Evolutionary conservation across 345 rosid genomes (phyloP).

Genomic region (Atalantia buxifolia): DNA sequence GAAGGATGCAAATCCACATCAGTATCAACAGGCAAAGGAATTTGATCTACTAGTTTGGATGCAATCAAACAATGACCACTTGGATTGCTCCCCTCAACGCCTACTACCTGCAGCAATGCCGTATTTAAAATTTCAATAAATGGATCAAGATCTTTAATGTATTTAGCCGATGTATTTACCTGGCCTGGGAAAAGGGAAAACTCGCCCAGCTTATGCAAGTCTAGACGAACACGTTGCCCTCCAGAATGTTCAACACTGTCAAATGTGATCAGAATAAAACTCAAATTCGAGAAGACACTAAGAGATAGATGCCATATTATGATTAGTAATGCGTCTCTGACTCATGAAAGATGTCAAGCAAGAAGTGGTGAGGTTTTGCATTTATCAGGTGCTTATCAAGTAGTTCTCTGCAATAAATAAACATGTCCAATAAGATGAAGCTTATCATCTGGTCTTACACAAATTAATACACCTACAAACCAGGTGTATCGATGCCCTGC

Average conservation of each 20-base stretch:
- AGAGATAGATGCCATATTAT: not conserved
- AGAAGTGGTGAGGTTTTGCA: not conserved
- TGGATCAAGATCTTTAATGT: conserved; percentile 11
- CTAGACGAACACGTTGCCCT: conserved; percentile 80
- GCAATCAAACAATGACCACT: conserved; percentile 93
- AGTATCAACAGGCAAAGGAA: conserved; percentile 45
- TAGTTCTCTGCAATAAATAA: not conserved
- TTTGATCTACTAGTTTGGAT: conserved; percentile 61
- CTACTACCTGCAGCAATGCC: conserved; percentile 66
- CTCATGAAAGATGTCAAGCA: not conserved
- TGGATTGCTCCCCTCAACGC: conserved; percentile 87
- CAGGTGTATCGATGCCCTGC: not conserved
- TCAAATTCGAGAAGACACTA: not conserved
- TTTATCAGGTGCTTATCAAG: not conserved
- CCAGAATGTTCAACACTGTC: conserved; percentile 79
- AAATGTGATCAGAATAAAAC: conserved; percentile 6
- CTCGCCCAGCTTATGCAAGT: conserved; percentile 58
- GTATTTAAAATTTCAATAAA: conserved; percentile 7
- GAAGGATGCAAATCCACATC: conserved; percentile 53
- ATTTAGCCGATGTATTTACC: conserved; percentile 36
- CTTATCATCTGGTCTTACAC: not conserved
- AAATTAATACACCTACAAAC: not conserved
- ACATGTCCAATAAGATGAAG: conserved; percentile 5
- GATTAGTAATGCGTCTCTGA: not conserved
- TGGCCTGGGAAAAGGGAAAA: conserved; percentile 95